These are phyloP conservation scores for Madurella fahalii DNA, from an alignment of 2,329 filamentous ascomycete species.

Conservation along the genomic window DNA sequence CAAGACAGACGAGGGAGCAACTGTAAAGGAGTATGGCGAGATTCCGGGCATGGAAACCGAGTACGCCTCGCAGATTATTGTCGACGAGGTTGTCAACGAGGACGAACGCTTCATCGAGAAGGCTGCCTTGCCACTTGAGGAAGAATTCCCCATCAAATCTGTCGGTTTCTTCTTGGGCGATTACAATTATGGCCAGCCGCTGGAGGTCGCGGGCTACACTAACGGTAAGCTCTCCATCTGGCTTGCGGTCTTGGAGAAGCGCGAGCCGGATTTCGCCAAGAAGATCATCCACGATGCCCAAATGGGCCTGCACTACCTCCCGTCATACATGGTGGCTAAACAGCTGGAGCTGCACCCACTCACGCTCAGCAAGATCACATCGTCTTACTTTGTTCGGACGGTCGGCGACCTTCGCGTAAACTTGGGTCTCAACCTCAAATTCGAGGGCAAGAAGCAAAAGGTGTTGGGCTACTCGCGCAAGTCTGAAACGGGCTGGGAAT, in stretches of 20 bases:
- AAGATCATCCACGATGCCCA: constrained; percentile 69
- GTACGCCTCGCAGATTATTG: constrained; percentile 86
- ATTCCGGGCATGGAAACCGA: constrained; percentile 82
- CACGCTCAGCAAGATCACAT: constrained; percentile 91
- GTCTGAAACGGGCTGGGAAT: constrained; percentile 86
- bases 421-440: constrained; percentile 91
- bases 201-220: constrained; percentile 74
- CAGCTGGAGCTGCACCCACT: constrained; percentile 78
- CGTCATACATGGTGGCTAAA: constrained; percentile 84
- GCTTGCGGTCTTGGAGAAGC: constrained; percentile 66
- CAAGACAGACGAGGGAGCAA: constrained; percentile 87
- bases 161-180: constrained; percentile 92
- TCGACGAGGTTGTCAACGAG: constrained; percentile 84
- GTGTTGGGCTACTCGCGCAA: constrained; percentile 93
- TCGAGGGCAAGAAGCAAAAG: constrained; percentile 92
- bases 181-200: constrained; percentile 83
- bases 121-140: constrained; percentile 78
- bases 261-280: constrained; percentile 77
- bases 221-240: constrained; percentile 73
- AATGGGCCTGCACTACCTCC: constrained; percentile 68
- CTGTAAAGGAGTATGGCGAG: constrained; percentile 86
- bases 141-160: constrained; percentile 82
- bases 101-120: constrained; percentile 92
- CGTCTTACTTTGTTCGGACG: constrained; percentile 77
- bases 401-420: constrained; percentile 82